Percentiles rank a stretch among this genome's conserved stretches.
phyloP scores from a whole-genome alignment of 208 protist genomes.

The Acanthamoeba culbertsoni region DNA sequence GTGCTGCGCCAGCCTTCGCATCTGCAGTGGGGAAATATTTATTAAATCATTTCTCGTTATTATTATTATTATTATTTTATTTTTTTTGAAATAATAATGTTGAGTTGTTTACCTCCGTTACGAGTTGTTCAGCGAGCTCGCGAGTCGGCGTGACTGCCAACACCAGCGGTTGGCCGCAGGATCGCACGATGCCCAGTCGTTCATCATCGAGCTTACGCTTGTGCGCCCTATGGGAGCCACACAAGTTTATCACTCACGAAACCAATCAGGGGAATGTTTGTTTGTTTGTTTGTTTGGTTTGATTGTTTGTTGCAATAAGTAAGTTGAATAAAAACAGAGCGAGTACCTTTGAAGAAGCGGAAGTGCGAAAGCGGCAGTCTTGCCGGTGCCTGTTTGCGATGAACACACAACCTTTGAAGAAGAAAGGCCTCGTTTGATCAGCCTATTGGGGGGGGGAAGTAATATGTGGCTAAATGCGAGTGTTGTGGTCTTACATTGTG shows the following conservation, averaged over 20 bases:
- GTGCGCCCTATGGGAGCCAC: background rate
- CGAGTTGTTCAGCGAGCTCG: constrained; percentile 54
- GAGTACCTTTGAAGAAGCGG: constrained; percentile 26
- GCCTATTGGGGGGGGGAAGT: background rate
- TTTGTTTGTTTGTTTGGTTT: too few relatives aligned
- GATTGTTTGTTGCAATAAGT: too few relatives aligned
- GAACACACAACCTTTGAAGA: constrained; percentile 1
- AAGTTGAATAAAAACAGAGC: background rate
- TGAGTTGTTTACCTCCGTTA: constrained; percentile 39
- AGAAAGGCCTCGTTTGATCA: background rate
- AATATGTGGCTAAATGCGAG: background rate
- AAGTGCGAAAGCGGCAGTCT: constrained; percentile 56
- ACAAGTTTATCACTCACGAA: too few relatives aligned
- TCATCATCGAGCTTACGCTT: constrained; percentile 5
- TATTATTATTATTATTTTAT: too few relatives aligned
- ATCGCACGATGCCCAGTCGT: background rate
- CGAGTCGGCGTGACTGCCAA: constrained; percentile 44
- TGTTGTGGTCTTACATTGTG: background rate
- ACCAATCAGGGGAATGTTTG: too few relatives aligned
- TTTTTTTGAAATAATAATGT: background rate
- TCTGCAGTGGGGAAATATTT: too few relatives aligned
- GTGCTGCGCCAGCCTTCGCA: background rate
- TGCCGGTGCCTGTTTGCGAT: constrained; percentile 60
- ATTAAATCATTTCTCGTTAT: too few relatives aligned
- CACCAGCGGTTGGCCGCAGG: background rate